Evolutionary conservation across 108 stramenopile species (phyloP), one percentile per base, ranked within the genome.

Genomic region (Mediolabrus comicus): DNA sequence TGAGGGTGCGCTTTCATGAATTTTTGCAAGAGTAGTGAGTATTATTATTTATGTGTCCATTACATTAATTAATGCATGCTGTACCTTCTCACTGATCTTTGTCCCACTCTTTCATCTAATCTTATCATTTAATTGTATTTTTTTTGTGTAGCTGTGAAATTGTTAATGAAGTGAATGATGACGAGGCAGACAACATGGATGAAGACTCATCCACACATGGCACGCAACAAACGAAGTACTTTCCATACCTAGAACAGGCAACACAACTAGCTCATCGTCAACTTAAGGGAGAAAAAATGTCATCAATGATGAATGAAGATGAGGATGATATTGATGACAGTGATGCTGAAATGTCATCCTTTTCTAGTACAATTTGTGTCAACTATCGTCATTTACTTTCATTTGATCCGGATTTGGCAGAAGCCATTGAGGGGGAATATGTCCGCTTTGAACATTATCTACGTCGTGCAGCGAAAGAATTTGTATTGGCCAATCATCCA

Each of bases 391-490:
- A 94, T 60, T 17, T 94, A 3, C 61, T 83, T 3, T 52, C 66
- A 14, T 64, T 86, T 46, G 87, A 94, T 69, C 58, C 73, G 11
- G 93, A 94, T 56, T 62, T 94, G 19, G 90, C 93, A 7, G 93
- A 93, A 35, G 95, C 95, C 26, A 80, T 98, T 26, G 86, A 89
- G 64, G 56, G 49, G 7, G 94, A 98, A 60, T 93, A 85, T 69
- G 80, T 88, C 31, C 84, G 97, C 6, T 96, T 95, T 59, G 97
- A 97, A 65, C 86, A 87, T 8, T 92, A 77, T 55, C 31, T 96
- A 16, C 75, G 93, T 0, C 55, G 85, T 16, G 92, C 92, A 2
- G 68, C 86, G 0, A 55, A 79, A 24, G 35, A 65, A 25, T 91
- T 94, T 58, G 77, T 95, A 13, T 33, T 73, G 24, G 80, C 83